phyloP scores from a whole-genome alignment of 2,329 filamentous ascomycete species.

The Claviceps monticola region DNA sequence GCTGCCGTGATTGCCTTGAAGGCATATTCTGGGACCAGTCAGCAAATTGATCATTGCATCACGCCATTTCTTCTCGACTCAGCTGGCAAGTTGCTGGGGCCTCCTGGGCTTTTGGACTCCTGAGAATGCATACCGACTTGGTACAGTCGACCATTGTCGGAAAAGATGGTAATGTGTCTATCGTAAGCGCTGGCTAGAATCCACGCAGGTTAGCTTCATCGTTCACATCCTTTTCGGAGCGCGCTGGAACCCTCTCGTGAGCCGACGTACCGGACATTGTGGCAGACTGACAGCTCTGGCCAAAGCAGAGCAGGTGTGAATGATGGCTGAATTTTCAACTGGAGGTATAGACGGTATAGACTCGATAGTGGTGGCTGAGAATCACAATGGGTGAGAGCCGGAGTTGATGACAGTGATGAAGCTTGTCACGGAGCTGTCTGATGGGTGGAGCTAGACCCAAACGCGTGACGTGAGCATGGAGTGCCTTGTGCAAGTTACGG shows the following conservation, averaged over 20 bases:
- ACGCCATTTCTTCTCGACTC: background rate
- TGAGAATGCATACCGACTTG: constrained; percentile 75
- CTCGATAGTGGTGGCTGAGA: background rate
- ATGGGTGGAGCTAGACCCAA: constrained; percentile 8
- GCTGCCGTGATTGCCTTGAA: constrained; percentile 99
- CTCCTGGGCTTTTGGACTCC: background rate
- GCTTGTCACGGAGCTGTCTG: background rate
- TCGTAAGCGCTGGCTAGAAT: constrained; percentile 64
- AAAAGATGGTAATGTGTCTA: constrained; percentile 99
- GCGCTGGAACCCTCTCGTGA: background rate
- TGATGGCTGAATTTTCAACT: constrained; percentile 1
- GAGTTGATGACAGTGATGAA: constrained; percentile 5
- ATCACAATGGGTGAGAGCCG: constrained; percentile 3
- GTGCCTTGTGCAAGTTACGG: constrained; percentile 7
- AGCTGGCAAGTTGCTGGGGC: background rate
- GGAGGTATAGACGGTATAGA: background rate
- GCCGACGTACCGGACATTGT: constrained; percentile 38
- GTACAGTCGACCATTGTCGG: constrained; percentile 93
- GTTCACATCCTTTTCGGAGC: background rate
- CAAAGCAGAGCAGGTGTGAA: constrained; percentile 3
- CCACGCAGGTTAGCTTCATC: constrained; percentile 13
- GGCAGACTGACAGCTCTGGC: constrained; percentile 15
- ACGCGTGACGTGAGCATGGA: constrained; percentile 36
- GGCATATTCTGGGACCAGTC: constrained; percentile 68
- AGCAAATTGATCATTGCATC: background rate